Evolutionary conservation across 1,284 basidiomycete genomes (phyloP), one percentile per base, ranked within the genome.

Genomic region (Wallemia hederae): DNA sequence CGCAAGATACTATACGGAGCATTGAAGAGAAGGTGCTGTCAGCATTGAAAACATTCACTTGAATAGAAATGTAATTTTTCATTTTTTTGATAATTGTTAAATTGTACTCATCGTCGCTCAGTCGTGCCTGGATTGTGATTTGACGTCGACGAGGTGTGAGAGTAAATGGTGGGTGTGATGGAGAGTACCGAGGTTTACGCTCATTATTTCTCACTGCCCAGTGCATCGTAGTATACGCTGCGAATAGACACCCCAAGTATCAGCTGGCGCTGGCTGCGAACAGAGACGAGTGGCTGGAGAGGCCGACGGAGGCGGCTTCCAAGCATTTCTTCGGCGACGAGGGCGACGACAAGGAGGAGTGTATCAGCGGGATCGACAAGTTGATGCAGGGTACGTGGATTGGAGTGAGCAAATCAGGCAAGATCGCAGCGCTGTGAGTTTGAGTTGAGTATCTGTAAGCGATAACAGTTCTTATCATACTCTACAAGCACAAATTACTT

Each of bases 11-110:
- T 27, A 62, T 73, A 7, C 57, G 67, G 2, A 59, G 59, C 0
- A 63, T 72, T 17, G 70, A 72, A 61, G 39, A 24, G 24, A 49
- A 59, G 24, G 55, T 64, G 59, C 33, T 63, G n/a, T n/a, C n/a
- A n/a, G n/a, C n/a, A n/a, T n/a, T n/a, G n/a, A n/a, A n/a, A n/a
- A n/a, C n/a, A n/a, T n/a, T n/a, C n/a, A n/a, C n/a, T n/a, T n/a
- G n/a, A n/a, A n/a, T n/a, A n/a, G n/a, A n/a, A n/a, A n/a, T n/a
- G n/a, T n/a, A n/a, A n/a, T n/a, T n/a, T n/a, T n/a, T n/a, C n/a
- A n/a, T n/a, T n/a, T n/a, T n/a, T n/a, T n/a, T n/a, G n/a, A n/a
- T n/a, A n/a, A n/a, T n/a, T n/a, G n/a, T n/a, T n/a, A n/a, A n/a
- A n/a, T n/a, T n/a, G n/a, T n/a, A n/a, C n/a, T n/a, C n/a, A n/a